These are phyloP conservation scores for Colletotrichum sidae DNA, from an alignment of 2,329 filamentous ascomycete genomes.

Conservation along the genomic window DNA sequence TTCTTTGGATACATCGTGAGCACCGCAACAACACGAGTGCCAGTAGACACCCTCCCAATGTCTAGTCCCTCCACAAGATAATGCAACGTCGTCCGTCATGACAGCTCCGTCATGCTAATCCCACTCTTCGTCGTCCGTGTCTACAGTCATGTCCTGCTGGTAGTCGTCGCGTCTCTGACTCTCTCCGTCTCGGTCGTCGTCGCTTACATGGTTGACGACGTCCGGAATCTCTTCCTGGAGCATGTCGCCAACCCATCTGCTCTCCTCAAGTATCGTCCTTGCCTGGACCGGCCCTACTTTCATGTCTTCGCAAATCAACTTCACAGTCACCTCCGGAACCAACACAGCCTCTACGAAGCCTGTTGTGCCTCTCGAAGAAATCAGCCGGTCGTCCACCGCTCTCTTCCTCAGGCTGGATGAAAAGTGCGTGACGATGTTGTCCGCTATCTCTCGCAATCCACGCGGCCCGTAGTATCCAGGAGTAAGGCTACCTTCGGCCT, in stretches of 20 bases:
- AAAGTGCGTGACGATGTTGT: constrained; percentile 73
- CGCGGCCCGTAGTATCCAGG: constrained; percentile 88
- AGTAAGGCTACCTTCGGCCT: constrained; percentile 68
- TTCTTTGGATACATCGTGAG: no score
- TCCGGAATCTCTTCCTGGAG: constrained; percentile 72
- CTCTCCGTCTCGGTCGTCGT: constrained; percentile 9
- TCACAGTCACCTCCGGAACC: constrained; percentile 75
- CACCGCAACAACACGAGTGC: not conserved
- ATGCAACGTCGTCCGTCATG: not conserved
- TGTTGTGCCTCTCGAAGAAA: constrained; percentile 74
- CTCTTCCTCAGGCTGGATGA: constrained; percentile 69
- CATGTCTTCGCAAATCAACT: constrained; percentile 69
- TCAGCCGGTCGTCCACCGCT: constrained; percentile 72
- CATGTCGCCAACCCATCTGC: constrained; percentile 74
- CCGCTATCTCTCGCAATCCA: constrained; percentile 78
- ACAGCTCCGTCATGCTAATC: not conserved
- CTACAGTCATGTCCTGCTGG: no score
- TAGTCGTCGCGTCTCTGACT: not conserved
- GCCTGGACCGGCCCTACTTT: constrained; percentile 55
- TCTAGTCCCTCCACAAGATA: no score
- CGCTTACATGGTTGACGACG: constrained; percentile 31
- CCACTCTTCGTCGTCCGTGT: no score
- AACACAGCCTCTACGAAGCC: constrained; percentile 80
- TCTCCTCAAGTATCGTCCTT: constrained; percentile 71
- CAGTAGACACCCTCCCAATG: not conserved